Evolutionary conservation across 306 rosid genomes (phyloP).

Genomic region (Geum urbanum): DNA sequence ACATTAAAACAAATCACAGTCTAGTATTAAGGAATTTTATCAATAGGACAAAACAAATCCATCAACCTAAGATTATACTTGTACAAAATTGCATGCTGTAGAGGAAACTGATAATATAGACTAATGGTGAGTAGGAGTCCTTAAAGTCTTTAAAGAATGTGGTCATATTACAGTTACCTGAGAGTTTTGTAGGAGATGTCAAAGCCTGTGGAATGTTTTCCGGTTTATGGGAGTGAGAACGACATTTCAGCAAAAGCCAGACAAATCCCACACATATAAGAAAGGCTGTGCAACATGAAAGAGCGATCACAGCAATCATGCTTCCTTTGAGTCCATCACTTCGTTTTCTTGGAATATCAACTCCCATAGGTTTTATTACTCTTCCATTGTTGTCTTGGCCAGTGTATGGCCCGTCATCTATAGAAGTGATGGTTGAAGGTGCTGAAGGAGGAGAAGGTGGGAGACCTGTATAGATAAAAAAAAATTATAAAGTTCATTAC

Average conservation of each 20-base stretch:
- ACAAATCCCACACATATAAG: slow-evolving; percentile 51
- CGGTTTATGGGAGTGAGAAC: slow-evolving; percentile 26
- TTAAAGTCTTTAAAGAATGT: background rate
- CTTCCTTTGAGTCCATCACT: slow-evolving; percentile 44
- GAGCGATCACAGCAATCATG: slow-evolving; percentile 47
- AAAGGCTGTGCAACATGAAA: slow-evolving; percentile 68
- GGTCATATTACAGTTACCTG: slow-evolving; percentile 41
- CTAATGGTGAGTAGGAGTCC: background rate
- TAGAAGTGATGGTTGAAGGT: slow-evolving; percentile 43
- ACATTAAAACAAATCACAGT: background rate
- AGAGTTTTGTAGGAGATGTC: slow-evolving; percentile 44
- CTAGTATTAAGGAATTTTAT: background rate
- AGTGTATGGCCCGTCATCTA: slow-evolving; percentile 55
- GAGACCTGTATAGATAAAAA: slow-evolving; percentile 61
- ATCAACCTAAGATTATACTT: background rate
- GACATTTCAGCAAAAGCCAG: slow-evolving; percentile 59
- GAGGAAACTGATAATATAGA: background rate
- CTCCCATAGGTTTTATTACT: slow-evolving; percentile 77
- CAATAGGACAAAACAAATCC: background rate
- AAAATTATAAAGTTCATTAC: slow-evolving; percentile 21
- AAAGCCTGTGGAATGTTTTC: slow-evolving; percentile 41
- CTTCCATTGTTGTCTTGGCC: slow-evolving; percentile 49
- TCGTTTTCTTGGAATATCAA: slow-evolving; percentile 55
- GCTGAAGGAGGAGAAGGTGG: slow-evolving; percentile 91
- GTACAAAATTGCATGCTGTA: background rate